Evolutionary conservation across 1,139 yeast species (phyloP).

Genomic region (Kodamaea arcana): DNA sequence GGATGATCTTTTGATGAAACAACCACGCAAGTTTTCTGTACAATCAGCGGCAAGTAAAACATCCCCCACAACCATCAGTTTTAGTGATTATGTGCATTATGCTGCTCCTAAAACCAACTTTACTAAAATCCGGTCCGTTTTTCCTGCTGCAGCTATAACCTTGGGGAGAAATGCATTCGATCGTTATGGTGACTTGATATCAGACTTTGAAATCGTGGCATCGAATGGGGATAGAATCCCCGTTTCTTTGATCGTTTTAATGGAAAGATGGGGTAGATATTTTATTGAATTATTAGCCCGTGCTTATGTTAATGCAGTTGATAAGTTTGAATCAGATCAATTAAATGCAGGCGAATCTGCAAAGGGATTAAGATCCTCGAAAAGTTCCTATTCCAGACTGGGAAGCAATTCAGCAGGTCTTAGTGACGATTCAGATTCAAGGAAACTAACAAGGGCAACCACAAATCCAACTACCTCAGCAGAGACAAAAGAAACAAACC

Average conservation of each 20-base stretch:
- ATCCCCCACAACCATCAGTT: constrained; percentile 31
- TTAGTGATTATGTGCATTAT: constrained; percentile 71
- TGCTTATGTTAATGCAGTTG: constrained; percentile 59
- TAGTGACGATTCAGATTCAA: neutral
- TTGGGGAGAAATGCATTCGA: constrained; percentile 72
- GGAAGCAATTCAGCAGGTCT: neutral
- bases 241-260: constrained; percentile 53
- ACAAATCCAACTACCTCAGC: constrained; percentile 7
- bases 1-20: constrained; percentile 10
- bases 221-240: constrained; percentile 64
- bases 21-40: constrained; percentile 13
- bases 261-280: constrained; percentile 73
- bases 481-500: constrained; percentile 2
- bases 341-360: constrained; percentile 1
- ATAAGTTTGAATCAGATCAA: constrained; percentile 40
- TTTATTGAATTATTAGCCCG: constrained; percentile 58
- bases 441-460: constrained; percentile 2
- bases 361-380: constrained; percentile 7
- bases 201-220: constrained; percentile 69
- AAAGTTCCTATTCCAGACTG: constrained; percentile 7
- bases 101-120: constrained; percentile 67
- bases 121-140: constrained; percentile 62
- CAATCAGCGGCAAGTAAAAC: constrained; percentile 12
- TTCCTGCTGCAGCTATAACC: constrained; percentile 74
- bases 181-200: constrained; percentile 56